A percentile compares a stretch with the other conserved stretches of the same genome.
These are phyloP conservation scores for Protomyces inundatus DNA, from an alignment of 1,139 yeast genomes.

Conservation along the genomic window DNA sequence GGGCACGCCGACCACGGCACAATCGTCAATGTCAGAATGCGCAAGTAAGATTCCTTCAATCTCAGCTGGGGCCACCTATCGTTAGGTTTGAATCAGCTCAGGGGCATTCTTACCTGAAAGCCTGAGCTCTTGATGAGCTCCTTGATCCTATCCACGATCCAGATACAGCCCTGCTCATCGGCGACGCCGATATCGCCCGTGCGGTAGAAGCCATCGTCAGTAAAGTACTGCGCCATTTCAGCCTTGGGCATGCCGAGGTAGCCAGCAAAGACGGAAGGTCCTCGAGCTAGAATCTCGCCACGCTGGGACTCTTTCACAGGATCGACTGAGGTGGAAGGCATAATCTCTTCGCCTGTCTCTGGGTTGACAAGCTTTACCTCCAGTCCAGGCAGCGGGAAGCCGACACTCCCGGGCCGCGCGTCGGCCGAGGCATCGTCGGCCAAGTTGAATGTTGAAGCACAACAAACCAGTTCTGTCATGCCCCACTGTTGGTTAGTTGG, in stretches of 20 bases:
- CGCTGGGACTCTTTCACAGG: constrained; percentile 31
- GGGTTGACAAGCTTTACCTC: constrained; percentile 45
- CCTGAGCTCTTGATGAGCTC: constrained; percentile 64
- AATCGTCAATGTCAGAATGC: constrained; percentile 38
- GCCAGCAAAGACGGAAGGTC: constrained; percentile 60
- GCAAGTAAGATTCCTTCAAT: constrained; percentile 61
- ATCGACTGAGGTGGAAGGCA: constrained; percentile 31
- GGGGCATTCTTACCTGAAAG: constrained; percentile 47
- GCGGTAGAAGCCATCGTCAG: constrained; percentile 64
- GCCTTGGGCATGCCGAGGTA: constrained; percentile 51
- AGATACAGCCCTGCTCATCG: constrained; percentile 48
- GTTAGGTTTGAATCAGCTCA: background rate
- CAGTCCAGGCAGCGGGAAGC: constrained; percentile 44
- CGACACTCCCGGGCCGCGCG: constrained; percentile 45
- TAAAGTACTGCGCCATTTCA: constrained; percentile 48
- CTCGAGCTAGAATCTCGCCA: constrained; percentile 63
- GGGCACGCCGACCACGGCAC: constrained; percentile 40
- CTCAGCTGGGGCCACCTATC: constrained; percentile 64
- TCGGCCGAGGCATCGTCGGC: constrained; percentile 54
- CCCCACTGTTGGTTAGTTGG: constrained; percentile 54
- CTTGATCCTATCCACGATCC: constrained; percentile 60
- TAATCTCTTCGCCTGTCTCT: constrained; percentile 51
- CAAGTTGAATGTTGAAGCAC: constrained; percentile 78
- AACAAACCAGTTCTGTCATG: constrained; percentile 60
- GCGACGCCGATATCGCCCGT: constrained; percentile 70